Conservation (phyloP, 805 yeast species). For the Suhomyces canberraensis region DNA sequence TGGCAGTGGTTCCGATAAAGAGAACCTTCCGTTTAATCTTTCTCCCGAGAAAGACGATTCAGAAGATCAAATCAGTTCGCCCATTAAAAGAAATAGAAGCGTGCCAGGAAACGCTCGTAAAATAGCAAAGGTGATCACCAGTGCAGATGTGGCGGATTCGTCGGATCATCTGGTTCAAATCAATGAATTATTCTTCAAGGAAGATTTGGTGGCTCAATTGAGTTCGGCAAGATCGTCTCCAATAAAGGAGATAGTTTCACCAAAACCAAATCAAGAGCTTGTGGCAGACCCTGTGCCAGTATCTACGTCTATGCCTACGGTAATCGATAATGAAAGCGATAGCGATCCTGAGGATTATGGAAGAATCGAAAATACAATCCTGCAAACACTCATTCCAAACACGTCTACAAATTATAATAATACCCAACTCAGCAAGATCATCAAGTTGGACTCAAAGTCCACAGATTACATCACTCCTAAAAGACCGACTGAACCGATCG, state of each 20-base stretch:
- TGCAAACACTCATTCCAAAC: slow-evolving; percentile 19
- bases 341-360: slow-evolving; percentile 25
- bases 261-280: not conserved
- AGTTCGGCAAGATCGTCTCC: slow-evolving; percentile 12
- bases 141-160: slow-evolving; percentile 13
- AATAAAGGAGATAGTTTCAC: not conserved
- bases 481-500: slow-evolving; percentile 29
- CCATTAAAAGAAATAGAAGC: slow-evolving; percentile 13
- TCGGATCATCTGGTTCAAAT: slow-evolving; percentile 13
- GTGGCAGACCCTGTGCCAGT: not conserved
- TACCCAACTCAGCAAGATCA: slow-evolving; percentile 18
- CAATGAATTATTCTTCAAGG: slow-evolving; percentile 21
- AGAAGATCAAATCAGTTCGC: slow-evolving; percentile 14
- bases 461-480: slow-evolving; percentile 28
- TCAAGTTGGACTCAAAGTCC: slow-evolving; percentile 8
- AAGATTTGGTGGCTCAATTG: slow-evolving; percentile 22
- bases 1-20: slow-evolving; percentile 5
- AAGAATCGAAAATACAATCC: slow-evolving; percentile 16
- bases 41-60: slow-evolving; percentile 10
- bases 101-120: slow-evolving; percentile 11
- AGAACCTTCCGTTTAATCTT: slow-evolving; percentile 14
- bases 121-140: slow-evolving; percentile 20
- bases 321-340: slow-evolving; percentile 24
- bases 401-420: slow-evolving; percentile 9
- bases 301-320: slow-evolving; percentile 5